These are phyloP conservation scores for Penicillium janthinellum DNA, from an alignment of 2,329 filamentous ascomycete species.

Conservation along the genomic window DNA sequence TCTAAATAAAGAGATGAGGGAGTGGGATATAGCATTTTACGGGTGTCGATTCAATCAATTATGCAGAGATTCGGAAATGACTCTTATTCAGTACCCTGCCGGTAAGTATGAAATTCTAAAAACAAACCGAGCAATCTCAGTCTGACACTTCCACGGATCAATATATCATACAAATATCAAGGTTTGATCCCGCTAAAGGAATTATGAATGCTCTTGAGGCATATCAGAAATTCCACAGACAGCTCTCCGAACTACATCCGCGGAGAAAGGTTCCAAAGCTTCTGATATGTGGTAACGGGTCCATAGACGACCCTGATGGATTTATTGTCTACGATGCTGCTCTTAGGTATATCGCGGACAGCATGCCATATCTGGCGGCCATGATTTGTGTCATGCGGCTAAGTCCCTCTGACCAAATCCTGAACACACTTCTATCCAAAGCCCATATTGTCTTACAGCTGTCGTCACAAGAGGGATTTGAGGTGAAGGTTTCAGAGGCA, in stretches of 20 bases:
- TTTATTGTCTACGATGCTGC: neutral
- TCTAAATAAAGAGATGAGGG: too few relatives aligned
- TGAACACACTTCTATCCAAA: neutral
- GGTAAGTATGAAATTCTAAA: too few relatives aligned
- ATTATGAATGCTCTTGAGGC: neutral
- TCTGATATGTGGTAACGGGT: neutral
- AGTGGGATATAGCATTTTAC: too few relatives aligned
- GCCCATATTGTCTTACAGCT: neutral
- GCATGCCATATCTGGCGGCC: neutral
- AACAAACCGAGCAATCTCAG: too few relatives aligned
- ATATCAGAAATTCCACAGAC: neutral
- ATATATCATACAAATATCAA: neutral
- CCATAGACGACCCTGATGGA: neutral
- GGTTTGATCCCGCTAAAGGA: neutral
- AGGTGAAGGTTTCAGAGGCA: neutral
- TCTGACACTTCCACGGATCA: neutral
- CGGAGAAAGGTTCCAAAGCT: neutral
- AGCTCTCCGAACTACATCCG: too few relatives aligned
- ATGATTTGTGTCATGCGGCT: neutral
- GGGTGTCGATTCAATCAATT: too few relatives aligned
- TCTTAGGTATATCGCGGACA: neutral
- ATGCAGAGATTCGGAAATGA: too few relatives aligned
- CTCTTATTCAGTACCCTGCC: too few relatives aligned
- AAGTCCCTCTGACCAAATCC: neutral
- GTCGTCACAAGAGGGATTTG: neutral